Evolutionary conservation across 108 stramenopile species (phyloP).

Genomic region (Epithemia pelagica): DNA sequence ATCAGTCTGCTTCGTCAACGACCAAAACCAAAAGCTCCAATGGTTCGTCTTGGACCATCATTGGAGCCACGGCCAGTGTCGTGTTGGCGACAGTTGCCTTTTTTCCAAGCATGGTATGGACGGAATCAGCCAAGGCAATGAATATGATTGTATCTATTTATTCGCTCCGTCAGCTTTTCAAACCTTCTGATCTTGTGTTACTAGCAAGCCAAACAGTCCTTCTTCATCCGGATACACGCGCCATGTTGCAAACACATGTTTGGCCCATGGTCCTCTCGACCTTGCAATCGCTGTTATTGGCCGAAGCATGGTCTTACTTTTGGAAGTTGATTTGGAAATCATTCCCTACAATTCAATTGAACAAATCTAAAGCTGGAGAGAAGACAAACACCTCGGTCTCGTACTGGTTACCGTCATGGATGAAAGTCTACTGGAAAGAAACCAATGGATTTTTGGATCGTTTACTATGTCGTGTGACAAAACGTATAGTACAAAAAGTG

Average conservation of each 20-base stretch:
- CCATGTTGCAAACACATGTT: background rate
- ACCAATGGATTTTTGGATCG: background rate
- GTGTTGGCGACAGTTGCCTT: background rate
- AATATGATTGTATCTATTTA: background rate
- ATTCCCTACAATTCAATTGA: background rate
- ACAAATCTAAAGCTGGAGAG: background rate
- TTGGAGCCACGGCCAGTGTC: background rate
- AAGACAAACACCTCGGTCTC: background rate
- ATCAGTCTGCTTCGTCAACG: background rate
- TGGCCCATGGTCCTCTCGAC: conserved; percentile 9
- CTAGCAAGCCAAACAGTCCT: background rate
- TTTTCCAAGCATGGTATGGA: background rate
- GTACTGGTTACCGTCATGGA: conserved; percentile 3
- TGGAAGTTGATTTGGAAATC: conserved; percentile 15
- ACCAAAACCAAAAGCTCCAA: background rate
- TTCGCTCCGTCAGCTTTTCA: background rate
- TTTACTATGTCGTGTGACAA: background rate
- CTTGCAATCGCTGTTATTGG: conserved; percentile 10
- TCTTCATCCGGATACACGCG: background rate
- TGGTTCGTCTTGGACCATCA: background rate
- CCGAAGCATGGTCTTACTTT: conserved; percentile 20
- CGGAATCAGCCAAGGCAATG: background rate
- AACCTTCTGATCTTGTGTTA: background rate
- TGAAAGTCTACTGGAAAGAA: conserved; percentile 5
- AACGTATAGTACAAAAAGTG: conserved; percentile 1